Evolutionary conservation across 148 eudicot genomes (phyloP).

Genomic region (Camellia sinensis): DNA sequence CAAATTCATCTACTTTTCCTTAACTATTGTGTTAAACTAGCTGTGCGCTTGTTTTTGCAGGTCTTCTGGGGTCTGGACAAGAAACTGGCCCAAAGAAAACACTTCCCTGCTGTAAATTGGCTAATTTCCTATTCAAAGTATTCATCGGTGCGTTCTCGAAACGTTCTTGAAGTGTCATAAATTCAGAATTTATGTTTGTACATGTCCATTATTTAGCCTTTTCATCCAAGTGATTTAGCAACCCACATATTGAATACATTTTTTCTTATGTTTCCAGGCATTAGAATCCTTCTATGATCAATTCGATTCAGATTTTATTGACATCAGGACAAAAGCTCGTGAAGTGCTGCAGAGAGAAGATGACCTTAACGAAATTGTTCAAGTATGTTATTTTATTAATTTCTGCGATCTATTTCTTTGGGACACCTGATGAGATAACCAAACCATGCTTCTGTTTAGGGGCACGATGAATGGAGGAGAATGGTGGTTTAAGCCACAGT

Average conservation of each 20-base stretch:
- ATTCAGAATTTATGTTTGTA: not conserved
- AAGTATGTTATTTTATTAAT: slow-evolving; percentile 40
- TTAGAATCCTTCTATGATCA: slow-evolving; percentile 83
- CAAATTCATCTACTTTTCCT: not conserved
- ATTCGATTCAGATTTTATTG: slow-evolving; percentile 88
- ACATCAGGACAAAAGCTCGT: slow-evolving; percentile 95
- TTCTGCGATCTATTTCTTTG: not conserved
- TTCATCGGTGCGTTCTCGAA: slow-evolving; percentile 55
- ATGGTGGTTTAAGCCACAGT: not conserved
- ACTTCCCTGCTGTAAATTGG: slow-evolving; percentile 99
- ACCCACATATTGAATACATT: not conserved
- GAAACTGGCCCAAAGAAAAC: slow-evolving; percentile 97
- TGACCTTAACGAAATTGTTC: slow-evolving; percentile 96
- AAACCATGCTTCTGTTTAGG: not conserved
- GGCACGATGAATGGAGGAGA: slow-evolving; percentile 2
- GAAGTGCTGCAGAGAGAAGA: slow-evolving; percentile 96
- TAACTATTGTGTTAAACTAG: not conserved
- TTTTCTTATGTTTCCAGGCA: slow-evolving; percentile 50
- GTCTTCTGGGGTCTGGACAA: slow-evolving; percentile 99
- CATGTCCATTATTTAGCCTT: not conserved
- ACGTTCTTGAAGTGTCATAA: not conserved
- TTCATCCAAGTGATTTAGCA: not conserved
- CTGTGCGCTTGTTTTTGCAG: slow-evolving; percentile 35
- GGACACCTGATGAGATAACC: not conserved
- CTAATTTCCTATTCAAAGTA: slow-evolving; percentile 98